Conservation (phyloP, 176 grass and related monocot species). For the Triticum turgidum region DNA sequence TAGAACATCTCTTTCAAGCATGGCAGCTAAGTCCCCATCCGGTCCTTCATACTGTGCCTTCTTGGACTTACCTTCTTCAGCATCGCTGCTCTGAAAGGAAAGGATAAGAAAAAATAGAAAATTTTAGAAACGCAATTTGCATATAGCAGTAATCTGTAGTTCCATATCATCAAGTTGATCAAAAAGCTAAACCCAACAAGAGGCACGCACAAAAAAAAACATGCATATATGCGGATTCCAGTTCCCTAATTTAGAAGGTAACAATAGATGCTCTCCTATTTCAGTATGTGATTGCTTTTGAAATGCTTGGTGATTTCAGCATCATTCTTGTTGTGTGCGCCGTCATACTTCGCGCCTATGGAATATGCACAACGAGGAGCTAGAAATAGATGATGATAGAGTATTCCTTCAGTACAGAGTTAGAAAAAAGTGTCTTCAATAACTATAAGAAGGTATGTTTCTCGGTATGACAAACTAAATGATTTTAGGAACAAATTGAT, state of each 20-base stretch:
- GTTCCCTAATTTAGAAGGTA: conserved; percentile 16
- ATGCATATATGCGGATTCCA: conserved; percentile 7
- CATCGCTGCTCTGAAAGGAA: conserved; percentile 63
- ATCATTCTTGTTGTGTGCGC: conserved; percentile 10
- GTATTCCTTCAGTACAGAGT: not conserved
- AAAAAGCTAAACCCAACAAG: not conserved
- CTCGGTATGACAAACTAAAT: not conserved
- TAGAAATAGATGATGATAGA: not conserved
- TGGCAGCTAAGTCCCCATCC: conserved; percentile 86
- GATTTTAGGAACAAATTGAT: not conserved
- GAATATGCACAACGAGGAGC: conserved; percentile 6
- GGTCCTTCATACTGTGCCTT: conserved; percentile 92
- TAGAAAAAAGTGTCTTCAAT: not conserved
- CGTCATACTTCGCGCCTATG: not conserved
- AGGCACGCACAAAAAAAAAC: not conserved
- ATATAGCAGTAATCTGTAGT: conserved; percentile 7
- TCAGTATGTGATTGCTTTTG: conserved; percentile 20
- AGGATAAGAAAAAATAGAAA: not conserved
- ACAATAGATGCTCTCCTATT: not conserved
- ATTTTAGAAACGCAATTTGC: conserved; percentile 1
- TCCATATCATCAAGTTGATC: conserved; percentile 24
- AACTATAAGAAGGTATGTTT: not conserved
- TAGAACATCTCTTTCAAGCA: conserved; percentile 98
- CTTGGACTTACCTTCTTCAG: conserved; percentile 77
- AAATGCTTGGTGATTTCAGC: not conserved